A percentile compares a stretch with the other conserved stretches of the same genome.
Conservation (phyloP, 768 basidiomycete species). For the Leccinum fibrillosum region DNA sequence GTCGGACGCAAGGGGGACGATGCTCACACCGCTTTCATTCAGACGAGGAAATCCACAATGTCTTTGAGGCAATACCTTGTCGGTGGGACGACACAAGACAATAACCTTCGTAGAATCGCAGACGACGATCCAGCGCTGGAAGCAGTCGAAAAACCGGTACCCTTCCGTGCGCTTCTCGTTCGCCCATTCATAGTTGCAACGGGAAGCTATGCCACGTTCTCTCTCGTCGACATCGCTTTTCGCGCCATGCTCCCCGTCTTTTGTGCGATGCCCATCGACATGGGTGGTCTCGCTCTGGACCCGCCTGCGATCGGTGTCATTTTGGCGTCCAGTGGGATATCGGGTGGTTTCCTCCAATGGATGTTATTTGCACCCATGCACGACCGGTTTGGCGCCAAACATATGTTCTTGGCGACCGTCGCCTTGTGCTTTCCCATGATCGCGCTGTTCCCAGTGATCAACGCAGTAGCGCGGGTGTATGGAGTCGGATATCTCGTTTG, state of each 20-base stretch:
- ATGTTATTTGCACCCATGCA: conserved; percentile 59
- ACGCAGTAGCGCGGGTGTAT: conserved; percentile 29
- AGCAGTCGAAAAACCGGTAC: conserved; percentile 28
- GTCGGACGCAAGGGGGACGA: not conserved
- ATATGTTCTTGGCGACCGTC: conserved; percentile 49
- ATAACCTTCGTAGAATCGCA: not conserved
- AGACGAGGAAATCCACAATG: conserved; percentile 16
- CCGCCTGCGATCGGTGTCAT: conserved; percentile 31
- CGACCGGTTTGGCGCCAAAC: conserved; percentile 56
- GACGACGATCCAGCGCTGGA: not conserved
- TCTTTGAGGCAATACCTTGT: conserved; percentile 18
- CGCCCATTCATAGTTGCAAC: conserved; percentile 54
- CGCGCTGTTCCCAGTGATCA: conserved; percentile 42
- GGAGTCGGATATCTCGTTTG: conserved; percentile 48
- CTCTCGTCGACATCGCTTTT: conserved; percentile 62
- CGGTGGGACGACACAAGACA: not conserved
- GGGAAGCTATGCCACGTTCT: conserved; percentile 57
- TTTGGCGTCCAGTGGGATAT: conserved; percentile 24
- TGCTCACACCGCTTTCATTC: conserved; percentile 4
- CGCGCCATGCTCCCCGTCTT: conserved; percentile 41
- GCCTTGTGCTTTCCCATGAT: conserved; percentile 46
- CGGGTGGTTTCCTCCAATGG: conserved; percentile 48
- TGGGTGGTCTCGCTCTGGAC: conserved; percentile 27
- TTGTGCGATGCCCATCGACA: conserved; percentile 27
- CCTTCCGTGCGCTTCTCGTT: conserved; percentile 48